Evolutionary conservation across 75 land plant genomes (phyloP), one percentile per base, ranked within the genome.

Genomic region (Pseudotsuga menziesii): DNA sequence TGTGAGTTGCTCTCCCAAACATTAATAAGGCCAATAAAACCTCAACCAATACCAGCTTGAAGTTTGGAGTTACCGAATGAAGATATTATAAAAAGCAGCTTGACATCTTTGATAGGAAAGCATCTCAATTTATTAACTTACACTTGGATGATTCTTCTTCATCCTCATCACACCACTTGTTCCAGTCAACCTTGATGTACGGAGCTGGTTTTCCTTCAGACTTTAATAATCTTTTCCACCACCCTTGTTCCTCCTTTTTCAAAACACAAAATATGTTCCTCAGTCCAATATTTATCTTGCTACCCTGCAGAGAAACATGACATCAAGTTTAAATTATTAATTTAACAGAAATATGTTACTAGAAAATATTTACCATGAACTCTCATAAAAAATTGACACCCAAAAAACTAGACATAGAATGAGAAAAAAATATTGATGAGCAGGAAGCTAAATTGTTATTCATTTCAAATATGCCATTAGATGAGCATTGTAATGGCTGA

Each of bases 81-180:
- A 9, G 54, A 29, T 48, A 48, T 48, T 48, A 48, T 48, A 48
- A 48, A 48, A 44, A 48, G 9, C 11, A 9, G 54, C 12, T 48
- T 48, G 11, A 48, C 54, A 48, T 48, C 54, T 9, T 48, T 48
- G 54, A 48, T 48, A 9, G 54, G 54, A 48, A 48, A 48, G 54
- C 54, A 48, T 9, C 54, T 48, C 12, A 48, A 48, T 9, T 48
- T 48, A 48, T 9, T 48, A 48, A 78, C 89, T 87, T 82, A 87
- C 89, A 81, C 4, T 75, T 75, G 16, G 57, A 25, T 25, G 81
- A 75, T 52, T 83, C 86, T 78, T 87, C 89, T 56, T 93, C 95
- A 78, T 93, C 95, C 77, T 93, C 95, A 77, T 93, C 96, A 79
- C 83, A 83, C 95, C 95, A 93, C 75, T 85, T 93, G 73, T 92